phyloP scores from a whole-genome alignment of 140 eudicot species.

The Erigeron philadelphicus region DNA sequence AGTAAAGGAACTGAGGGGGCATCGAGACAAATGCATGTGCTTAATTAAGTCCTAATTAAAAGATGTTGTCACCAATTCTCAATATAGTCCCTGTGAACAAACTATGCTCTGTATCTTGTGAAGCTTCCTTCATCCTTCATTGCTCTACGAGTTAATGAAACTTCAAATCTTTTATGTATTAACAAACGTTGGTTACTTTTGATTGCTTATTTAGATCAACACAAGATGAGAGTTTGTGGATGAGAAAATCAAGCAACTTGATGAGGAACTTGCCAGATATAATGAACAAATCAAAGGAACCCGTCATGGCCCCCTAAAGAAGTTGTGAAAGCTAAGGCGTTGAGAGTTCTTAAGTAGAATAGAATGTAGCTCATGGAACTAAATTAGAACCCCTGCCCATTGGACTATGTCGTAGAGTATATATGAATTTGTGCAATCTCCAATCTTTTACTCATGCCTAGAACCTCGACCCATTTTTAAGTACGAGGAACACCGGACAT shows the following conservation, averaged over 20 bases:
- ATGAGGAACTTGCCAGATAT: constrained; percentile 69
- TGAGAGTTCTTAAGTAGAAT: constrained; percentile 83
- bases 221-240: constrained; percentile 76
- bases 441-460: not conserved
- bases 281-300: constrained; percentile 85
- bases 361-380: constrained; percentile 44
- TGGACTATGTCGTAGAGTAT: not conserved
- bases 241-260: constrained; percentile 77
- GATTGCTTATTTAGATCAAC: constrained; percentile 38
- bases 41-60: constrained; percentile 29
- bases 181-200: not conserved
- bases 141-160: constrained; percentile 12
- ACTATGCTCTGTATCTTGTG: not conserved
- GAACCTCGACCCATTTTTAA: constrained; percentile 25
- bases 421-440: not conserved
- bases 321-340: constrained; percentile 84
- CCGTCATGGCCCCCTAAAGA: constrained; percentile 93
- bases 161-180: not conserved
- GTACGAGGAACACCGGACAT: constrained; percentile 98
- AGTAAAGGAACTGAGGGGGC: constrained; percentile 72
- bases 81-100: not conserved
- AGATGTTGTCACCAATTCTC: not conserved
- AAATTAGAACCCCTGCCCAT: too few species aligned
- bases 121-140: constrained; percentile 16
- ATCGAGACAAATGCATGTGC: constrained; percentile 76